Evolutionary conservation across 192 early-diverging fungal species (phyloP).

Genomic region (Coemansia sp.): DNA sequence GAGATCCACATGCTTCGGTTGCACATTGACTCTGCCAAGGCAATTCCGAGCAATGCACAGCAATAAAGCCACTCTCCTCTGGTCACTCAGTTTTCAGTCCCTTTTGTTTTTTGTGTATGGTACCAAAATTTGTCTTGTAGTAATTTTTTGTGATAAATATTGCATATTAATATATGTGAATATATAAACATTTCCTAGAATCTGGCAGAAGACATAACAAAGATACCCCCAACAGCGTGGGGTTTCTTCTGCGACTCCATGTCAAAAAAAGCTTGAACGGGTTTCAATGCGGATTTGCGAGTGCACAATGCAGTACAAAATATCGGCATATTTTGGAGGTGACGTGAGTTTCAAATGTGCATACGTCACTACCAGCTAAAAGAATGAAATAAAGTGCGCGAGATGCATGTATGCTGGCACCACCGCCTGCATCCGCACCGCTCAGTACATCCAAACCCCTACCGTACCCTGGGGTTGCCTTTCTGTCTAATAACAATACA

Average conservation of each 20-base stretch:
- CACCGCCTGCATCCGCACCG: too few species aligned
- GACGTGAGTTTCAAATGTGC: background rate
- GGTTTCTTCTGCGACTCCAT: background rate
- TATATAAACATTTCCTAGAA: background rate
- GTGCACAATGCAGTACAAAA: background rate
- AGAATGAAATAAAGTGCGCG: background rate
- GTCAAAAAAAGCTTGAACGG: background rate
- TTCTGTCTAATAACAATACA: too few species aligned
- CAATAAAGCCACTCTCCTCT: constrained; percentile 1
- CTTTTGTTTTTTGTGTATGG: background rate
- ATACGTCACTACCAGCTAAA: background rate
- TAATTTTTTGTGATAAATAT: background rate
- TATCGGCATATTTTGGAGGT: background rate
- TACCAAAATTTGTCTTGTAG: background rate
- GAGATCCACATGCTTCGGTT: constrained; percentile 44
- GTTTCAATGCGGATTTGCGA: background rate
- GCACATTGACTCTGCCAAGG: constrained; percentile 26
- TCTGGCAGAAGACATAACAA: background rate
- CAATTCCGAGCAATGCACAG: background rate
- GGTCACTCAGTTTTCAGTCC: background rate
- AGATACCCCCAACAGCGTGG: too few species aligned
- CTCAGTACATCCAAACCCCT: too few species aligned
- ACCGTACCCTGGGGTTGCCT: too few species aligned
- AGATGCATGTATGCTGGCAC: constrained; percentile 2
- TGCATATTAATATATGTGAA: background rate